These are phyloP conservation scores for Lentinula sp. DNA, from an alignment of 768 basidiomycete genomes.

Conservation along the genomic window DNA sequence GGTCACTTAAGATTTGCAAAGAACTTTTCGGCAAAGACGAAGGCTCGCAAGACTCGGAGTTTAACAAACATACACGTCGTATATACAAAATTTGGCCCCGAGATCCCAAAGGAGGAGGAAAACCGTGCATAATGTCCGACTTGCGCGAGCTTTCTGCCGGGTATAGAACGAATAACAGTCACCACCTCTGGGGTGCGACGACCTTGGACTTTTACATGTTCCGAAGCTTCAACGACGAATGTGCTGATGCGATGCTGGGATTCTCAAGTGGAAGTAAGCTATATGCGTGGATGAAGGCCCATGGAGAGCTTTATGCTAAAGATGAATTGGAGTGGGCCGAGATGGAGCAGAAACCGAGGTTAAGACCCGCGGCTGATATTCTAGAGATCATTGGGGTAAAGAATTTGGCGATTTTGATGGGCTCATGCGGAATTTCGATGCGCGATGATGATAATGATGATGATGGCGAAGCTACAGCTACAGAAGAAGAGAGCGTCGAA, in stretches of 20 bases:
- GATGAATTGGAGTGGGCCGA: conserved; percentile 27
- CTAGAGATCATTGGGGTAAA: conserved; percentile 13
- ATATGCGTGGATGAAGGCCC: conserved; percentile 2
- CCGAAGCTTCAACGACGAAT: conserved; percentile 5
- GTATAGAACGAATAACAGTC: conserved; percentile 24
- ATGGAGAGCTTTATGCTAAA: conserved; percentile 22
- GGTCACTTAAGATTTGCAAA: background rate
- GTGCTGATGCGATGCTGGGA: conserved; percentile 10
- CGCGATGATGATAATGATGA: background rate
- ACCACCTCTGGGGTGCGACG: conserved; percentile 36
- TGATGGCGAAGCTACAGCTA: background rate
- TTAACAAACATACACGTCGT: background rate
- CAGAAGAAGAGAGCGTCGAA: no score
- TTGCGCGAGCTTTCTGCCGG: conserved; percentile 11
- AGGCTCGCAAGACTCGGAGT: background rate
- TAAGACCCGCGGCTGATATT: conserved; percentile 24
- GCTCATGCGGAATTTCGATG: background rate
- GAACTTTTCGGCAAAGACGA: background rate
- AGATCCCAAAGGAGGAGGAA: conserved; percentile 17
- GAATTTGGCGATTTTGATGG: conserved; percentile 9
- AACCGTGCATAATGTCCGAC: background rate
- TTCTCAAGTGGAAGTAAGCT: conserved; percentile 28
- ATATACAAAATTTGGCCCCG: conserved; percentile 20
- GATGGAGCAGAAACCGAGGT: conserved; percentile 25
- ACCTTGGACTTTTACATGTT: conserved; percentile 34